These are phyloP conservation scores for Raphidocelis subcapitata DNA, from an alignment of 139 green algal genomes.

Conservation along the genomic window DNA sequence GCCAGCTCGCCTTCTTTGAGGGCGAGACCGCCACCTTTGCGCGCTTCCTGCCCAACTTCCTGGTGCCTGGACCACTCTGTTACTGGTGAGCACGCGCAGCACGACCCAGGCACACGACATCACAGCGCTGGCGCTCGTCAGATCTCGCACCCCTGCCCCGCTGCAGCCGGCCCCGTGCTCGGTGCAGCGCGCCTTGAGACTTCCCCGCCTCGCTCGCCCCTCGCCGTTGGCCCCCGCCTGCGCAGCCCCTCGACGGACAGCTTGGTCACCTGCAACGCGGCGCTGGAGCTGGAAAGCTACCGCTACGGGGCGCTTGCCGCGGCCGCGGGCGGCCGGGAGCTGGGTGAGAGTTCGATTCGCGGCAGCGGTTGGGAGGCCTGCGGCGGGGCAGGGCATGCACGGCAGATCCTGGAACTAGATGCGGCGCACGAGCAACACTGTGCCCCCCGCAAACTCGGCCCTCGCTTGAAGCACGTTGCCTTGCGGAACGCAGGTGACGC, in stretches of 20 bases:
- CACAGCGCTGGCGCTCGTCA: background rate
- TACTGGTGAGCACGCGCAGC: slow-evolving; percentile 16
- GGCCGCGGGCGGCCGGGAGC: slow-evolving; percentile 23
- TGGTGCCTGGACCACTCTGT: slow-evolving; percentile 53
- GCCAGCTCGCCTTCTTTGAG: slow-evolving; percentile 66
- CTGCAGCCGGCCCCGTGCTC: too few relatives aligned
- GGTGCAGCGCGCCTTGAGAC: too few relatives aligned
- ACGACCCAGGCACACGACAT: background rate
- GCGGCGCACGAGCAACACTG: too few relatives aligned
- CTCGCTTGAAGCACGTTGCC: too few relatives aligned
- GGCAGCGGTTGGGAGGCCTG: too few relatives aligned
- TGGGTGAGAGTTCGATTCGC: background rate
- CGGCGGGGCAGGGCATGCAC: too few relatives aligned
- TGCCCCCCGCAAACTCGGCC: too few relatives aligned
- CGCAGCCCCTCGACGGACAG: slow-evolving; percentile 37
- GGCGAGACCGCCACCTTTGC: slow-evolving; percentile 31
- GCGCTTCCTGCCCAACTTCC: slow-evolving; percentile 55
- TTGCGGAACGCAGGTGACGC: background rate
- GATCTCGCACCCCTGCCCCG: too few relatives aligned
- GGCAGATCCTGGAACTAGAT: too few relatives aligned
- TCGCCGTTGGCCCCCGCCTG: background rate
- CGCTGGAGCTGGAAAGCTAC: slow-evolving; percentile 58
- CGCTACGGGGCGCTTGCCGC: slow-evolving; percentile 44
- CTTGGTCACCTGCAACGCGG: slow-evolving; percentile 55
- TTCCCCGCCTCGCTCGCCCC: too few relatives aligned